Evolutionary conservation across 441 rosid species (phyloP).

Genomic region (Viola pubescens): DNA sequence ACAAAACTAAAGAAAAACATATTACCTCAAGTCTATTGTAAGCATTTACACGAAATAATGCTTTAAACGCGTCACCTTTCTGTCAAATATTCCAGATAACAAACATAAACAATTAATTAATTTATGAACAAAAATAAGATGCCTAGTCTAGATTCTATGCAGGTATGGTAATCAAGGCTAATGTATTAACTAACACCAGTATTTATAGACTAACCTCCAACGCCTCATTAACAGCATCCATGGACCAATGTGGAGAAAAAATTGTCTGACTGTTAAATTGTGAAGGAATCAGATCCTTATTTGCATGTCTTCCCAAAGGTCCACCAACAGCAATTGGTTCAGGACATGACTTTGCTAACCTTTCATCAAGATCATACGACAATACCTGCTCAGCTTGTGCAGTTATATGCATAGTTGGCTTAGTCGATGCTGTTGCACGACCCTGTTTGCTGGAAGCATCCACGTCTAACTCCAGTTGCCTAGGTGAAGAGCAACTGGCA

Average conservation of each 20-base stretch:
- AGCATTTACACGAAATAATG: constrained; percentile 71
- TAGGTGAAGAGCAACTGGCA: constrained; percentile 15
- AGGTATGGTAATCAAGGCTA: background rate
- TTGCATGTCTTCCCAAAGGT: constrained; percentile 21
- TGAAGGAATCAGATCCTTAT: constrained; percentile 24
- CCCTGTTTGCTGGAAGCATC: constrained; percentile 19
- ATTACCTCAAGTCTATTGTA: constrained; percentile 75
- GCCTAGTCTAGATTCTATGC: background rate
- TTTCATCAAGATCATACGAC: constrained; percentile 25
- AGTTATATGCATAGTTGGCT: constrained; percentile 50
- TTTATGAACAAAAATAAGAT: background rate
- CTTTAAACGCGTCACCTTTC: constrained; percentile 73
- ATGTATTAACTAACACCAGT: background rate
- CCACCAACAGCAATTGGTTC: constrained; percentile 33
- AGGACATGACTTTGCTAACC: constrained; percentile 40
- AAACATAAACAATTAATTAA: background rate
- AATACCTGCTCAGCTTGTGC: constrained; percentile 16
- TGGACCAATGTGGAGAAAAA: constrained; percentile 58
- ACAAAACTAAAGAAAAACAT: constrained; percentile 13
- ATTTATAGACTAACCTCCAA: constrained; percentile 49
- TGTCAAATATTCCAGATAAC: constrained; percentile 23
- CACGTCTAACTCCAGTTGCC: constrained; percentile 26
- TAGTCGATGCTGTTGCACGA: constrained; percentile 27
- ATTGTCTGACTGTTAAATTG: constrained; percentile 28
- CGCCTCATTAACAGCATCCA: constrained; percentile 46